Base-by-base conservation (phyloP, 2,329 filamentous ascomycete genomes). In the Albophoma yamanashiensis region DNA sequence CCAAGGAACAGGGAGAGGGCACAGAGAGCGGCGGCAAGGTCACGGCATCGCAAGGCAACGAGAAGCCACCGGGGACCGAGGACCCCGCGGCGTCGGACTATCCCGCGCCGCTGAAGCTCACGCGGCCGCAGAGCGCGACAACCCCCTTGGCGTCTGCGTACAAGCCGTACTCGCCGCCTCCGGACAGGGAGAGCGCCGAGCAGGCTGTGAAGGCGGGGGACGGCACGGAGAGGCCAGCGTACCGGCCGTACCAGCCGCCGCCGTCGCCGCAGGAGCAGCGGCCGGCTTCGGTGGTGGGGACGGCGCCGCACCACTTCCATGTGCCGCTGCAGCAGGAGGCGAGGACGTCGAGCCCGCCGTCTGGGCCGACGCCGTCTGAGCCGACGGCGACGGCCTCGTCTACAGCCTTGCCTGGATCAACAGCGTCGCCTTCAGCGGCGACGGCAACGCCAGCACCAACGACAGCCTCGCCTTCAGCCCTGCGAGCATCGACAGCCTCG, bases 221-320 rank as follows among this genome's bases (percentile, higher is more conserved):
- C 17, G 58, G 62, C 43, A 61, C 60, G 42, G 65, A 62, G 42
- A 64, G 61, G 36, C 60, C 64, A 25, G 60, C 69, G 38, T 73
- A 72, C 55, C 66, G 67, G 43, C 71, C 70, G 1, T 73, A 72
- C 39, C 64, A 67, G 50, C 70, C 67, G 9, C 61, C 65, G 22
- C 65, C 66, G 17, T 60, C 60, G 7, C 52, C 62, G 47, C 70
- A 39, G 52, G 57, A 56, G 39, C 61, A 38, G 38, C 62, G 31
- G 39, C 38, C 39, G n/a, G 22, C 39, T 27, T n/a, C 17, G 20
- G 7, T 42, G 12, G 15, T 42, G 9, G 67, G 60, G 15, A 60
- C 60, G 45, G 60, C 65, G 39, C 62, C 68, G 25, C 69, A 70
- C 58, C 67, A 68, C 31, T 62, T 65, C 42, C 61, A 68, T 55